phyloP scores from a whole-genome alignment of 441 rosid genomes.

The Metrosideros polymorpha region DNA sequence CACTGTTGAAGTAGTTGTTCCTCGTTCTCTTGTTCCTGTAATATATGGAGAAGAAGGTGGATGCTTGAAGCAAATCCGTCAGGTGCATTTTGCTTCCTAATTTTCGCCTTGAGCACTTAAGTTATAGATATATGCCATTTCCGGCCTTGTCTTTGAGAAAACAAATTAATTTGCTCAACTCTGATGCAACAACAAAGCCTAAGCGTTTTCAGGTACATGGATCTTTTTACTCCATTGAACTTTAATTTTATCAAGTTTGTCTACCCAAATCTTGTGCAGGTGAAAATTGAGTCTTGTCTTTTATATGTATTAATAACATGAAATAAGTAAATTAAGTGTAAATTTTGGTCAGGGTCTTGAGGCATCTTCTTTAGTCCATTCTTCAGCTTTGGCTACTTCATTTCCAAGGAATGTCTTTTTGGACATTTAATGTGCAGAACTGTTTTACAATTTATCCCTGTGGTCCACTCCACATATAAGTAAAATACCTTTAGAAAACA shows the following conservation, averaged over 20 bases:
- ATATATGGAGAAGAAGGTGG: constrained; percentile 74
- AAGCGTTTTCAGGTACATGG: neutral
- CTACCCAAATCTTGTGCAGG: neutral
- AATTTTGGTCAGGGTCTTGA: neutral
- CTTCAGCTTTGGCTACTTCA: neutral
- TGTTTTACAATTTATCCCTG: neutral
- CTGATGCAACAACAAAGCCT: neutral
- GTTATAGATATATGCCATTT: too few relatives aligned
- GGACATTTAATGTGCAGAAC: neutral
- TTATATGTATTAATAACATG: neutral
- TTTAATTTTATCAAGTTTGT: neutral
- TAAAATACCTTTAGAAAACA: neutral
- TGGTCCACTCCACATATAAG: neutral
- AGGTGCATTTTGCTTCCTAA: constrained; percentile 28
- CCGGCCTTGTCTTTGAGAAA: neutral
- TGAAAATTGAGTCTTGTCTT: neutral
- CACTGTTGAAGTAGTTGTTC: constrained; percentile 72
- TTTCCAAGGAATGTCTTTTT: neutral
- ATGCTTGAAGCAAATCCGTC: constrained; percentile 59
- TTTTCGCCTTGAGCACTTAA: neutral
- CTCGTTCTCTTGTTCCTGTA: constrained; percentile 50
- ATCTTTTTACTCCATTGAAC: neutral
- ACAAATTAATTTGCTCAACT: neutral
- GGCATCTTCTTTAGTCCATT: neutral
- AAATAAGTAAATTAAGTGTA: neutral